Evolutionary conservation across 2,329 filamentous ascomycete species (phyloP).

Genomic region (Fusarium phyllophilum): DNA sequence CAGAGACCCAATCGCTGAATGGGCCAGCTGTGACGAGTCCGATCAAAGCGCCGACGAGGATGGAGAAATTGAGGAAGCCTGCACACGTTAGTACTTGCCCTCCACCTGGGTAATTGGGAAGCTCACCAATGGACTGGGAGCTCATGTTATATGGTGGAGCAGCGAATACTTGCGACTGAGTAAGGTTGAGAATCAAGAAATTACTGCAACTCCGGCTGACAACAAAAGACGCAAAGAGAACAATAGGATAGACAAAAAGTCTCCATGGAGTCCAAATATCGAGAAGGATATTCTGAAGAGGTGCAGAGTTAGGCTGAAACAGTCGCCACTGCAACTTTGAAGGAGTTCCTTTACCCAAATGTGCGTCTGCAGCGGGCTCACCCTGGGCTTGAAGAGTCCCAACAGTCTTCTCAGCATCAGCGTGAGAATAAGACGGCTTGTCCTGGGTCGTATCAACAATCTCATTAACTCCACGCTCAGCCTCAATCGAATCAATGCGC

Average conservation of each 20-base stretch:
- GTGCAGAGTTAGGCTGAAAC: neutral
- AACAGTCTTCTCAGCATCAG: neutral
- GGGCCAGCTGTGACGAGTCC: neutral
- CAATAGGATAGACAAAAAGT: neutral
- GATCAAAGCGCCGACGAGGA: neutral
- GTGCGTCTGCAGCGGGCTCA: neutral
- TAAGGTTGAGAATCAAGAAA: constrained; percentile 8
- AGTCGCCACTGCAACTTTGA: neutral
- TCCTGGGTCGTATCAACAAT: neutral
- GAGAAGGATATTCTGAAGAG: neutral
- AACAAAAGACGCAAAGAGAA: neutral
- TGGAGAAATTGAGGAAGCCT: constrained; percentile 5
- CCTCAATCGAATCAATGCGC: neutral
- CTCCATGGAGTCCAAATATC: constrained; percentile 5
- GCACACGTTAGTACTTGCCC: neutral
- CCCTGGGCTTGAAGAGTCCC: neutral
- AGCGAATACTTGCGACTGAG: neutral
- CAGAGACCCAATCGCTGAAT: constrained; percentile 1
- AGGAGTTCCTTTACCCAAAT: neutral
- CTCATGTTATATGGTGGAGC: constrained; percentile 8
- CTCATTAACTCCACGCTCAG: neutral
- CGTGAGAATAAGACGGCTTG: neutral
- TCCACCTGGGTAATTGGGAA: accelerated
- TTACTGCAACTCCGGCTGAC: constrained; percentile 19
- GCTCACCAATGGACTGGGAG: neutral